Percentiles rank a stretch among this genome's conserved stretches.
phyloP scores from a whole-genome alignment of 352 stramenopile species.

The Phytophthora nicotianae region DNA sequence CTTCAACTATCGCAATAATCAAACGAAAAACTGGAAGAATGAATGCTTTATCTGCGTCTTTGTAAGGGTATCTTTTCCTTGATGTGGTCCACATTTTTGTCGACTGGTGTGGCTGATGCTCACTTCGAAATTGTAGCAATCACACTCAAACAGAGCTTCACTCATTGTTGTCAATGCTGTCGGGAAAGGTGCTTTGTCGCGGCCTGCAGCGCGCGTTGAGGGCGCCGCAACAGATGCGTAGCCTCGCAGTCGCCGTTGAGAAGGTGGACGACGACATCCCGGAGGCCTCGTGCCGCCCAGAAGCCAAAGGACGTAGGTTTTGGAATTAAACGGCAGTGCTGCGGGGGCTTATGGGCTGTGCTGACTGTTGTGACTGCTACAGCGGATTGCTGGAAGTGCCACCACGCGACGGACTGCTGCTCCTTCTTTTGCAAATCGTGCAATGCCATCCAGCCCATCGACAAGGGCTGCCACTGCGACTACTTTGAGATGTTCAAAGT shows the following conservation, averaged over 20 bases:
- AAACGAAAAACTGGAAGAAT: constrained; percentile 9
- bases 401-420: constrained; percentile 81
- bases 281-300: constrained; percentile 3
- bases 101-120: background rate
- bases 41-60: constrained; percentile 12
- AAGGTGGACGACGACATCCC: constrained; percentile 37
- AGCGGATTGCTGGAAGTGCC: constrained; percentile 84
- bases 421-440: constrained; percentile 85
- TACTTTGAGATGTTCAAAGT: constrained; percentile 90
- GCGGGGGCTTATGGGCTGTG: constrained; percentile 4
- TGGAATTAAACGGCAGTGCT: constrained; percentile 1
- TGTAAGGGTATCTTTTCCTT: background rate
- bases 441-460: constrained; percentile 78
- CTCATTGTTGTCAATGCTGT: constrained; percentile 23
- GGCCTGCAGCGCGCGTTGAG: constrained; percentile 29
- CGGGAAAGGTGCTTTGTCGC: constrained; percentile 40
- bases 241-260: constrained; percentile 30
- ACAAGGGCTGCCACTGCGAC: constrained; percentile 73
- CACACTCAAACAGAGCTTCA: background rate
- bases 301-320: constrained; percentile 35
- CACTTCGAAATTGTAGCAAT: constrained; percentile 3
- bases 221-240: constrained; percentile 15
- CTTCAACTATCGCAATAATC: constrained; percentile 6
- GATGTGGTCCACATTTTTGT: constrained; percentile 12
- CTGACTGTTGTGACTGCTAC: constrained; percentile 10